A percentile compares a stretch with the other conserved stretches of the same genome.
These are phyloP conservation scores for Hericium erinaceus DNA, from an alignment of 768 basidiomycete species.

Conservation along the genomic window DNA sequence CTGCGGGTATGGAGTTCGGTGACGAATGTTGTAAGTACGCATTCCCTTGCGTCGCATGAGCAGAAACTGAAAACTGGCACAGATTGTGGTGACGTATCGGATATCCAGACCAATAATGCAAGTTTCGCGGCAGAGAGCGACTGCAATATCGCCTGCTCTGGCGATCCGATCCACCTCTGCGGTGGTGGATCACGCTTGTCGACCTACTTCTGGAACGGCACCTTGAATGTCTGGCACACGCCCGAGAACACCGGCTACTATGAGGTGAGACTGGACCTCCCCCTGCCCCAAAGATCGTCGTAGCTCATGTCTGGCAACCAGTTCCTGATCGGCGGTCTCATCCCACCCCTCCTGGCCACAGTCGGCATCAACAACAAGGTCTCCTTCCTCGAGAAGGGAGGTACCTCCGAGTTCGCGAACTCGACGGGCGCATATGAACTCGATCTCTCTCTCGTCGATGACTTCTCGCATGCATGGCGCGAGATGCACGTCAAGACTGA, in stretches of 20 bases:
- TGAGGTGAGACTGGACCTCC: constrained; percentile 38
- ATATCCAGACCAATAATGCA: constrained; percentile 34
- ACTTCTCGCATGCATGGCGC: constrained; percentile 49
- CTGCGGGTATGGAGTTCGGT: constrained; percentile 60
- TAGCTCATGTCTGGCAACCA: constrained; percentile 9
- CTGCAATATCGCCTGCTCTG: constrained; percentile 50
- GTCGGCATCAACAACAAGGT: constrained; percentile 78
- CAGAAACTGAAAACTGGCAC: neutral
- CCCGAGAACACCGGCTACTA: constrained; percentile 61
- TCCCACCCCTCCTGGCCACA: constrained; percentile 67
- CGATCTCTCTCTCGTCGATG: constrained; percentile 46
- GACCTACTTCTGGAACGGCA: constrained; percentile 24
- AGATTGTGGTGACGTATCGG: constrained; percentile 65
- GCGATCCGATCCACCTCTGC: constrained; percentile 61
- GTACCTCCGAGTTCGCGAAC: constrained; percentile 53
- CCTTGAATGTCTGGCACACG: constrained; percentile 51
- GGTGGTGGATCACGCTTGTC: constrained; percentile 47
- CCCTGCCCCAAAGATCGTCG: too few relatives aligned
- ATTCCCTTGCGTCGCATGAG: neutral
- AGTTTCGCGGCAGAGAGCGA: constrained; percentile 25
- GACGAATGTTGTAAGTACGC: constrained; percentile 59
- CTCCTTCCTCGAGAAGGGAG: constrained; percentile 66
- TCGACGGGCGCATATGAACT: constrained; percentile 75
- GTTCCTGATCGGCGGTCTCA: constrained; percentile 46
- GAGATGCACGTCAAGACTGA: constrained; percentile 70